Evolutionary conservation across 352 stramenopile species (phyloP).

Genomic region (Globisporangium nagaii): DNA sequence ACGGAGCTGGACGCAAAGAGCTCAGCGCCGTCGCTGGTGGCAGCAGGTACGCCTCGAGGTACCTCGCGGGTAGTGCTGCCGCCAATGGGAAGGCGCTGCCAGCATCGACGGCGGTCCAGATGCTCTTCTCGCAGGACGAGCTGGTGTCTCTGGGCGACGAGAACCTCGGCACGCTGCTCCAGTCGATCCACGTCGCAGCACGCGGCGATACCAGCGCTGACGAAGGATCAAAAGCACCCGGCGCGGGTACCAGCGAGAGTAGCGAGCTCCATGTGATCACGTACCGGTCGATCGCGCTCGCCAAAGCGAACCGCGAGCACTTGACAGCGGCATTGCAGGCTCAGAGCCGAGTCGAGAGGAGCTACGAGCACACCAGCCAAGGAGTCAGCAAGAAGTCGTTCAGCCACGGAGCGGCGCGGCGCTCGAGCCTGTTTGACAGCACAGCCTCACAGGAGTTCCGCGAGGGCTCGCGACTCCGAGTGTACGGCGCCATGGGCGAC

Average conservation of each 20-base stretch:
- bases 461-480: constrained; percentile 35
- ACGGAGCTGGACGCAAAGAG: constrained; percentile 5
- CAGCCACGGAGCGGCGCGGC: background rate
- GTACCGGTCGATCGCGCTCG: constrained; percentile 77
- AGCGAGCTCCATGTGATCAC: constrained; percentile 49
- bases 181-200: constrained; percentile 32
- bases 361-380: background rate
- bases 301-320: constrained; percentile 52
- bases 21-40: background rate
- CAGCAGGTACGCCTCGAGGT: background rate
- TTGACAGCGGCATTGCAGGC: constrained; percentile 14
- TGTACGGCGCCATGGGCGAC: constrained; percentile 48
- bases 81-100: constrained; percentile 9
- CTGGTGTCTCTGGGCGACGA: constrained; percentile 28
- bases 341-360: background rate
- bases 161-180: constrained; percentile 28
- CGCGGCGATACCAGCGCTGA: constrained; percentile 1
- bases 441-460: constrained; percentile 53
- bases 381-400: too few species aligned
- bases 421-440: constrained; percentile 35
- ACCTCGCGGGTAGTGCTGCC: background rate
- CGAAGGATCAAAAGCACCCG: background rate
- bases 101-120: constrained; percentile 27
- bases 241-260: background rate
- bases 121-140: constrained; percentile 53